Base-by-base conservation (phyloP, 139 green algal species). In the Asterochloris sp. region DNA sequence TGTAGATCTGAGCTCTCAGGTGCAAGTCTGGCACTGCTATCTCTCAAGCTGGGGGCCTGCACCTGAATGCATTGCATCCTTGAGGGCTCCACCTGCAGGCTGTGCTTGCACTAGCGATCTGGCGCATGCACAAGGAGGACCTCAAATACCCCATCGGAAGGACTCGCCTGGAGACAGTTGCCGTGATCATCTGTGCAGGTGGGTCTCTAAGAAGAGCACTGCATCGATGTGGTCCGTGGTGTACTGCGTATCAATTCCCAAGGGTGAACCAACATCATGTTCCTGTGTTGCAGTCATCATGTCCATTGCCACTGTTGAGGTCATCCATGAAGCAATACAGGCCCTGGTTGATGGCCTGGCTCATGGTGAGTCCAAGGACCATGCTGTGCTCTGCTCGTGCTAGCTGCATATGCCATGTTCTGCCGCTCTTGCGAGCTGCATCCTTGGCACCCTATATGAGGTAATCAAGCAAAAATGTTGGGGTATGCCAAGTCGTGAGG, bases 91-190 rank as follows among this genome's bases (percentile, higher is more conserved):
- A 71, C 73, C 24, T 84, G 14, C 89, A 95, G 81, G 76, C 88
- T 23, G 92, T 95, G 12, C 87, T 94, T 61, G 86, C 88, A 14
- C 74, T 92, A 63, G 89, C 91, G 66, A 89, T 93, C 75, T 85
- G 80, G 62, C 77, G 88, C 21, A 83, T 89, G 82, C 17, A n/a
- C 15, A 80, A 73, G 62, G 60, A 74, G 17, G 88, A 93, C 66
- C 85, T 84, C 10, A 80, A 80, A 47, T 96, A 90, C 77, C 92
- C 92, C 60, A 86, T 95, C 0, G 92, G 92, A 0, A 89, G 90
- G 67, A 87, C 91, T 0, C 73, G 91, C 17, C 83, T 96, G 69
- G 91, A 96, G 83, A 90, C 91, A 11, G 86, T 96, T 9, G 90
- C 89, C 23, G 82, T 85, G 38, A 76, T 85, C 54, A 78, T 78